Evolutionary conservation across 148 eudicot species (phyloP), one percentile per base, ranked within the genome.

Genomic region (Chenopodium suecicum): DNA sequence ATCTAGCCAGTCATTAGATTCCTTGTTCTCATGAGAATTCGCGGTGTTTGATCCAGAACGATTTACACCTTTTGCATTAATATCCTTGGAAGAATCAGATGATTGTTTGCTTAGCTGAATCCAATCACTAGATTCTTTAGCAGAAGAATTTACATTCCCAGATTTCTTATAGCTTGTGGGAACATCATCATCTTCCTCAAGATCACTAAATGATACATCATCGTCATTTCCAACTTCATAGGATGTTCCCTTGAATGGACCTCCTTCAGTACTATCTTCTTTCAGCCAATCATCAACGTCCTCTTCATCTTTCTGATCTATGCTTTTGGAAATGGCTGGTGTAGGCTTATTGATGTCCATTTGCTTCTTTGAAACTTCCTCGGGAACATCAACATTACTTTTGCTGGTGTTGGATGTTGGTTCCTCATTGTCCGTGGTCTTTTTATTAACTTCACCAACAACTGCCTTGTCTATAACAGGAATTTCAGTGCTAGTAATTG

Each of bases 281-380:
- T 92, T 89, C 52, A 97, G 86, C 99, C 99, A 97, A 80, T 91
- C 99, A 83, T 92, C 98, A 14, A 79, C 92, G 66, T 92, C 98
- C 65, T 96, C 98, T 52, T 96, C 99, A 74, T 86, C 88, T 48
- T 86, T 82, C 4, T 80, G 81, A 22, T 85, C 87, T 34, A 76
- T 44, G 17, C n/a, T 74, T 78, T 82, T 87, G 47, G 86, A 85
- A 27, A 87, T 54, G 2, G 77, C 46, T 44, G 62, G 67, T 75
- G 84, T 67, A 23, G 70, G 73, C 62, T 74, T 78, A 81, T 86
- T 80, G 67, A 76, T 72, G 71, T 81, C 80, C 31, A 78, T 74
- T 79, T 71, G 76, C 79, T 64, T 70, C 79, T 63, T 48, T 8
- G 88, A 76, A 34, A 62, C 83, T 78, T 91, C 94, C 83, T 89